These are phyloP conservation scores for Mycena leptocephala DNA, from an alignment of 768 basidiomycete genomes.

Conservation along the genomic window DNA sequence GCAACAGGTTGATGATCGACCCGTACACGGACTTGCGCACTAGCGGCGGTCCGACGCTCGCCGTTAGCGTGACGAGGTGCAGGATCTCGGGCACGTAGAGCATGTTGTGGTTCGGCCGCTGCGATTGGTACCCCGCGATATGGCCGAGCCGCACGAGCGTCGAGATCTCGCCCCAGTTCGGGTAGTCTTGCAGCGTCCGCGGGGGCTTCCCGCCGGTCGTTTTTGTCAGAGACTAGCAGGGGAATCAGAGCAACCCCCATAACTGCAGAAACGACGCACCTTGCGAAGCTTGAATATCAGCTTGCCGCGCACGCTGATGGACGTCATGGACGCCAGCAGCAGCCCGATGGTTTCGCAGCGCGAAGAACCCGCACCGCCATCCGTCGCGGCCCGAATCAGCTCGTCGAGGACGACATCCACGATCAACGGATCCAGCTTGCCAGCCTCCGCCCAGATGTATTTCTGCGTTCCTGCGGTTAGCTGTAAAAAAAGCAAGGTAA, in stretches of 20 bases:
- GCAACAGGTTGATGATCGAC: constrained; percentile 85
- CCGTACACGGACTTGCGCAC: constrained; percentile 90
- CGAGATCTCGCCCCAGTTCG: constrained; percentile 87
- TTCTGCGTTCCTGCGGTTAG: constrained; percentile 78
- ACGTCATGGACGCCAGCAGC: constrained; percentile 81
- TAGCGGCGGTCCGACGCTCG: constrained; percentile 80
- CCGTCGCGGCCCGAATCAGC: constrained; percentile 85
- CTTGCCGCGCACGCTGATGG: constrained; percentile 84
- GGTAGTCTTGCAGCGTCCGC: constrained; percentile 76
- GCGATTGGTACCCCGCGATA: constrained; percentile 78
- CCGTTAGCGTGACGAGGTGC: constrained; percentile 85
- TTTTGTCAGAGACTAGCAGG: constrained; percentile 77
- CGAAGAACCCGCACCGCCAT: constrained; percentile 83
- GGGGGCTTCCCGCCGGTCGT: constrained; percentile 74
- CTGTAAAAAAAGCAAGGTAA: constrained; percentile 53
- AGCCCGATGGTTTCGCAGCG: constrained; percentile 85
- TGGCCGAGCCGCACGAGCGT: constrained; percentile 85
- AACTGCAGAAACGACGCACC: constrained; percentile 55
- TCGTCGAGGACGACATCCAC: constrained; percentile 87
- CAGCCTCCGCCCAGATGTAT: constrained; percentile 85
- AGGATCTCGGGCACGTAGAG: constrained; percentile 88
- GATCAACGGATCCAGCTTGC: constrained; percentile 75
- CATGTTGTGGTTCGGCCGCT: constrained; percentile 76
- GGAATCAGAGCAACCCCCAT: constrained; percentile 1
- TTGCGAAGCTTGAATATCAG: constrained; percentile 87